Percentiles rank a stretch among this genome's conserved stretches.
Evolutionary conservation across 805 yeast genomes (phyloP).

Genomic region (Candida mattraensis): DNA sequence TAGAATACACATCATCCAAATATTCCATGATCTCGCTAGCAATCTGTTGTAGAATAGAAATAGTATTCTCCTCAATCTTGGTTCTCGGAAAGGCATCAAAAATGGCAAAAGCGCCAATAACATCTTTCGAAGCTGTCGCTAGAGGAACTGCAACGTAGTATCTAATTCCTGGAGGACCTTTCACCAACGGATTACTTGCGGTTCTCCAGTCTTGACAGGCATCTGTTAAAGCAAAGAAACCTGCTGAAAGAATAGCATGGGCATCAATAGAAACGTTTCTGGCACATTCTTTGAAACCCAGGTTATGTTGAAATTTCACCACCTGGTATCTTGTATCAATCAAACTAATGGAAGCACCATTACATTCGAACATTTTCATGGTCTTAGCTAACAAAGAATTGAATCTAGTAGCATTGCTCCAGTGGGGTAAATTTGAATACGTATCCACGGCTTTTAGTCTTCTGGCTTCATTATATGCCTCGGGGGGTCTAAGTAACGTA

Average conservation of each 20-base stretch:
- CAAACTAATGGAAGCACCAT: slow-evolving; percentile 61
- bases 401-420: slow-evolving; percentile 46
- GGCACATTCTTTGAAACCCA: slow-evolving; percentile 51
- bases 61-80: slow-evolving; percentile 36
- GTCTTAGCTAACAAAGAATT: slow-evolving; percentile 38
- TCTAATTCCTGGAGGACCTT: slow-evolving; percentile 55
- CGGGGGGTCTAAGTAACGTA: slow-evolving; percentile 61
- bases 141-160: slow-evolving; percentile 71
- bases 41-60: slow-evolving; percentile 37
- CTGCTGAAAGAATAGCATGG: slow-evolving; percentile 62
- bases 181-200: slow-evolving; percentile 59
- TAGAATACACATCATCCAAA: slow-evolving; percentile 36
- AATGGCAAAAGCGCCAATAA: slow-evolving; percentile 58
- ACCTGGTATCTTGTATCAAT: slow-evolving; percentile 47
- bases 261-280: slow-evolving; percentile 63
- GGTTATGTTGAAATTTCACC: slow-evolving; percentile 48
- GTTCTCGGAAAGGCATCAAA: slow-evolving; percentile 49
- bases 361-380: slow-evolving; percentile 42
- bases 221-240: slow-evolving; percentile 54
- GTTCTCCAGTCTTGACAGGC: slow-evolving; percentile 74
- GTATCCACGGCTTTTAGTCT: slow-evolving; percentile 45
- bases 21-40: slow-evolving; percentile 44
- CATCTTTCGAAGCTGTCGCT: slow-evolving; percentile 36
- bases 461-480: slow-evolving; percentile 47
- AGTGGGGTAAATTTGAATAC: slow-evolving; percentile 43